Conservation (phyloP, 495 filamentous ascomycete genomes). For the Aspergillus olivimuriae region DNA sequence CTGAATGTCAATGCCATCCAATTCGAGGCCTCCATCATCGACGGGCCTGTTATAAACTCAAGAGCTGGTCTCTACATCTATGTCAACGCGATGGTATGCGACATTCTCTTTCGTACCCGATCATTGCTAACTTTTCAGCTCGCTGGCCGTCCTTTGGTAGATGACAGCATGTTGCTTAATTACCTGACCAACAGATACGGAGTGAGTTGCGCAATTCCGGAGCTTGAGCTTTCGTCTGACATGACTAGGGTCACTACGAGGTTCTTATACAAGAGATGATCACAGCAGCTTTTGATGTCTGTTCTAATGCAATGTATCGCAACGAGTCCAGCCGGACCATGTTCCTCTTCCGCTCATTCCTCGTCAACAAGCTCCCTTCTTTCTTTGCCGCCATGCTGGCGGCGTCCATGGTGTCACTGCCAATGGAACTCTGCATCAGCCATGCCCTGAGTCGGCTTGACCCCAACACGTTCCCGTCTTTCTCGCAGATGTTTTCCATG, state of each 20-base stretch:
- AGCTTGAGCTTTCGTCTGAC: background rate
- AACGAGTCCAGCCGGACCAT: slow-evolving; percentile 65
- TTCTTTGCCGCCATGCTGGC: slow-evolving; percentile 60
- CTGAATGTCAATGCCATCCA: slow-evolving; percentile 43
- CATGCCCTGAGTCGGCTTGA: slow-evolving; percentile 72
- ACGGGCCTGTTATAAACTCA: slow-evolving; percentile 65
- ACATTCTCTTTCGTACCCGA: background rate
- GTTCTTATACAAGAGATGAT: slow-evolving; percentile 74
- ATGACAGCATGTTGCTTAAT: slow-evolving; percentile 69
- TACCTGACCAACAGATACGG: slow-evolving; percentile 81
- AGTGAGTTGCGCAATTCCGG: slow-evolving; percentile 25
- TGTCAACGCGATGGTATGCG: slow-evolving; percentile 68
- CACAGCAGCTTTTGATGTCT: slow-evolving; percentile 78
- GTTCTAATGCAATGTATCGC: slow-evolving; percentile 79
- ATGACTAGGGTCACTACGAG: slow-evolving; percentile 60
- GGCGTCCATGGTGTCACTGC: slow-evolving; percentile 57
- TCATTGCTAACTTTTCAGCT: slow-evolving; percentile 44
- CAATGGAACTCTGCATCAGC: slow-evolving; percentile 71
- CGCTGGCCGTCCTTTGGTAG: slow-evolving; percentile 71
- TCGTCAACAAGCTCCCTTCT: slow-evolving; percentile 86
- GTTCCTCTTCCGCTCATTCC: slow-evolving; percentile 79
- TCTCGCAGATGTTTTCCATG: slow-evolving; percentile 75
- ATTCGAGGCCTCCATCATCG: slow-evolving; percentile 51
- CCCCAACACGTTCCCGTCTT: slow-evolving; percentile 70
- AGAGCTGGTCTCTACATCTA: slow-evolving; percentile 91